Evolutionary conservation across 2,329 filamentous ascomycete genomes (phyloP), one percentile per base, ranked within the genome.

Genomic region (Fusarium chuoi): DNA sequence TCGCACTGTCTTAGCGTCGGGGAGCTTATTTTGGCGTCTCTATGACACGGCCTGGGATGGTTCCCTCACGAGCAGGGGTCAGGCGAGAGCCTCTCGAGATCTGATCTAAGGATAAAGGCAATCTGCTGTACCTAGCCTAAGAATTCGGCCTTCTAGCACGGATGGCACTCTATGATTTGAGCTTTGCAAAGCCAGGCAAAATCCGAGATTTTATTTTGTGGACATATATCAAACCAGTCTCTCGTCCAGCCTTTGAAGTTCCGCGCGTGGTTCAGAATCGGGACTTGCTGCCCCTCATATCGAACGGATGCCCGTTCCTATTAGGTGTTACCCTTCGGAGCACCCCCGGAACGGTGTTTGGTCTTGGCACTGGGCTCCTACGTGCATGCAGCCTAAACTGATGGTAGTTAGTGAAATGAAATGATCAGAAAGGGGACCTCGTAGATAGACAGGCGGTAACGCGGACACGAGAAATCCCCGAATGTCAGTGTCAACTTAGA

Each of bases 311-410:
- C 12, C 24, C 44, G 39, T n/a, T 51, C 17, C 28, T 41, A 41
- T 30, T 45, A 36, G 24, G n/a, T 18, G 14, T 39, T 54, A 22
- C 52, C 26, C 20, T 67, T 42, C 67, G 67, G 65, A 70, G 45
- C 20, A 58, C 39, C 65, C 70, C 65, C 58, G 58, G 51, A 38
- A 38, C 22, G 22, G 36, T 46, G 17, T 46, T 22, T 35, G 14
- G 45, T 26, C 65, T 69, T 64, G 45, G 57, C 28, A 20, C 20
- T 45, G 24, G 26, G 52, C 36, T 45, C 20, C 49, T n/a, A 30
- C 22, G 24, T 39, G 33, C 26, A 68, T 55, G 42, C 28, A 28
- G 51, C 44, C 49, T 64, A 45, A 41, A 41, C 59, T 54, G 26
- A 49, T n/a, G 49, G 22, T 28, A 41, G 41, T 45, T 66, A 41